Base-by-base conservation (phyloP, 805 yeast genomes). In the Candida broadrunensis region DNA sequence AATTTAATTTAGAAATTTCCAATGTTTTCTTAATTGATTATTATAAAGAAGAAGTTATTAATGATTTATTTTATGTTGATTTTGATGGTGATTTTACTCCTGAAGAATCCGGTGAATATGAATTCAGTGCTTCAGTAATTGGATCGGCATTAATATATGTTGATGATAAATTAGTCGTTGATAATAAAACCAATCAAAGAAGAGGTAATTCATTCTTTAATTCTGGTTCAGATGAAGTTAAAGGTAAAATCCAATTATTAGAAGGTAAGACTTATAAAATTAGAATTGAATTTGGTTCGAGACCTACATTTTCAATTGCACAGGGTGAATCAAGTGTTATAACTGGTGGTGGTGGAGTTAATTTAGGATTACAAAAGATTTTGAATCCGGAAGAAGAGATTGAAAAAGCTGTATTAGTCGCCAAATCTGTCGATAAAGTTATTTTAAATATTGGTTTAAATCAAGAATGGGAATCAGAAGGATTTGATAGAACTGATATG, bases 61-160 rank as follows among this genome's bases (percentile, higher is more conserved):
- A 38, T n/a, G 38, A 54, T 35, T 47, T 58, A 33, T 76, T 63
- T 50, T 79, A 72, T 47, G 67, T 67, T 16, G 73, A 65, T 33
- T 54, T 78, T 43, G 69, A 58, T 36, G 75, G 75, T 35, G 52
- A 57, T 21, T 77, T 69, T 42, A 54, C 50, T 7, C 76, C 82
- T 2, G 78, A 75, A 21, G 68, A 63, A 33, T 45, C 69, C 33
- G 82, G 73, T 8, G 67, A 56, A 9, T 80, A 73, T 50, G 74
- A 70, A 40, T 73, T 81, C 47, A 83, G 84, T 33, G 51, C 73
- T 34, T 55, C 74, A 19, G 75, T 71, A 17, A 50, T 61, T 38
- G 86, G 86, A 21, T 76, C 83, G 32, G 83, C 77, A 17, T 69
- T 70, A 50, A 47, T 81, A 23, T 81, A 65, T 48, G 56, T 80